Evolutionary conservation across 2,329 filamentous ascomycete species (phyloP), one percentile per base, ranked within the genome.

Genomic region (Fusarium tjaetaba): DNA sequence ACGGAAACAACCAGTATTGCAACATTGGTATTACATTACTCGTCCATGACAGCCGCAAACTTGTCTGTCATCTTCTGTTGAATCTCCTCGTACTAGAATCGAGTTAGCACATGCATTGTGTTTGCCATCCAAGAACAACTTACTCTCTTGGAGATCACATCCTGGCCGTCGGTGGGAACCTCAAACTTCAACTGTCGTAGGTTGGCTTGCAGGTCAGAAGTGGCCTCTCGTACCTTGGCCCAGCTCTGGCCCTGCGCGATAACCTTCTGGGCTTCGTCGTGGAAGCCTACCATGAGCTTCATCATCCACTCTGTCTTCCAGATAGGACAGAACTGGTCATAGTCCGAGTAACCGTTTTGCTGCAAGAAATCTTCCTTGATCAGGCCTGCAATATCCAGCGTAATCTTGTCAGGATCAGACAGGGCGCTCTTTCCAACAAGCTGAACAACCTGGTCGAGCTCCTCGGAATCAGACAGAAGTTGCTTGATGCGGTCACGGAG

Each of bases 271-370:
- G 94, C 92, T 87, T 99, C 96, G 80, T 99, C 97, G 82, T 98
- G 94, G 90, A 96, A 99, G 66, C 92, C 94, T 88, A 99, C 94
- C 91, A 99, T 98, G 74, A 94, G 93, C 90, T 97, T 98, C 96
- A 99, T 99, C 96, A 99, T 98, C 92, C 96, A 99, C 83, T 97
- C 93, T 1, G 96, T 99, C 92, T 99, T 99, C 96, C 96, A 99
- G 80, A 99, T 90, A 56, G 96, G 96, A 82, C 96, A 99, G 91
- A 97, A 99, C 86, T 98, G 95, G 82, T 99, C 96, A 82, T 99
- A 98, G 84, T 98, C 94, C 76, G 93, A 96, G 90, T 99, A 99
- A 73, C 96, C 96, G 86, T 99, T 99, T 84, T 99, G 96, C 85
- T 99, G 96, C 81, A 99, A 83, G 87, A 99, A 99, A 83, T 99